Conservation (phyloP, 108 stramenopile genomes). For the Nitzschia sp. region DNA sequence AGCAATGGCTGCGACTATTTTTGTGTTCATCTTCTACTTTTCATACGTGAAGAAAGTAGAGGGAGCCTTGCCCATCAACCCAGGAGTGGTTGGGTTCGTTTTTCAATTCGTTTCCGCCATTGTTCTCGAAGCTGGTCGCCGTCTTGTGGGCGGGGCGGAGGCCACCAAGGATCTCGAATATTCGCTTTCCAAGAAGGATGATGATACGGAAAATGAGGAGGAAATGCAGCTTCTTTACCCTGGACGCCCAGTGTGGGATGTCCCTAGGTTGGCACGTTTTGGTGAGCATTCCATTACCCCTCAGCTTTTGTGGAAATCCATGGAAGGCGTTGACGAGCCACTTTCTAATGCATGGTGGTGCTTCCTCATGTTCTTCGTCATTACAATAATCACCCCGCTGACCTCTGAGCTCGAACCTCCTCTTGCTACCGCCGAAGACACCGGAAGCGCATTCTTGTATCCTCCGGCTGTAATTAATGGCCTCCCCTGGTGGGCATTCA, state of each 20-base stretch:
- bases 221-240: slow-evolving; percentile 3
- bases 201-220: not conserved
- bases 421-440: not conserved
- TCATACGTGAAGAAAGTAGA: not conserved
- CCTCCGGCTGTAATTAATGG: slow-evolving; percentile 7
- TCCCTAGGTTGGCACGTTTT: slow-evolving; percentile 12
- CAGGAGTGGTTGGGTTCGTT: slow-evolving; percentile 6
- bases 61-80: slow-evolving; percentile 7
- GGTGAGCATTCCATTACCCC: slow-evolving; percentile 21
- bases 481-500: slow-evolving; percentile 14
- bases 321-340: slow-evolving; percentile 26
- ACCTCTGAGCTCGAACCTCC: not conserved
- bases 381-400: slow-evolving; percentile 2
- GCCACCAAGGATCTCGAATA: not conserved
- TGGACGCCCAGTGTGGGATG: slow-evolving; percentile 27
- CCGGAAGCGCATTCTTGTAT: not conserved
- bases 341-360: slow-evolving; percentile 9
- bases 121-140: not conserved
- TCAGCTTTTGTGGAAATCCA: slow-evolving; percentile 9
- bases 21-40: not conserved
- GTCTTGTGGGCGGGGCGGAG: not conserved
- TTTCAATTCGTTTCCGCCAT: slow-evolving; percentile 3
- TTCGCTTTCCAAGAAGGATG: not conserved
- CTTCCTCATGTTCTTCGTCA: slow-evolving; percentile 13
- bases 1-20: not conserved